Percentiles rank a stretch among this genome's conserved stretches.
Conservation (phyloP, 306 rosid genomes). For the Acacia acuminata region DNA sequence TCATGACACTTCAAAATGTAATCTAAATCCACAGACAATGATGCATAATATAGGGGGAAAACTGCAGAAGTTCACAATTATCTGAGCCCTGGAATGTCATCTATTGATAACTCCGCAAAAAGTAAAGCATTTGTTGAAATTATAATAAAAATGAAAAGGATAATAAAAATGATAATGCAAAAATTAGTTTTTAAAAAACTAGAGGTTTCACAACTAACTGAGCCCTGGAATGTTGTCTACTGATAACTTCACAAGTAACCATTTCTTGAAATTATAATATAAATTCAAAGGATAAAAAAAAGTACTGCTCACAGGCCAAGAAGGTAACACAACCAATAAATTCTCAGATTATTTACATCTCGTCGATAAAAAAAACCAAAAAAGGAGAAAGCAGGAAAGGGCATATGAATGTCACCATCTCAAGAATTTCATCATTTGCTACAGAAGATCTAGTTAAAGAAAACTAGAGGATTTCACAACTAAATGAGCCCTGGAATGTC, state of each 20-base stretch:
- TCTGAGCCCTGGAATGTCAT: neutral
- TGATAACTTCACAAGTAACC: neutral
- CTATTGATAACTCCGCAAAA: too few relatives aligned
- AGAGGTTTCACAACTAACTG: neutral
- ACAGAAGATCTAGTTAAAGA: neutral
- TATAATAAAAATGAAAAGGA: too few relatives aligned
- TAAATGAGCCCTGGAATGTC: too few relatives aligned
- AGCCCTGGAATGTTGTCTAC: neutral
- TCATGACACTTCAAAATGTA: neutral
- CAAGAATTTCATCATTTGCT: slow-evolving; percentile 36
- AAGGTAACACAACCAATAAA: too few relatives aligned
- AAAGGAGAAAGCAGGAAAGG: neutral
- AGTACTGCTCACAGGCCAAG: too few relatives aligned
- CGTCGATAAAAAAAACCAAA: neutral
- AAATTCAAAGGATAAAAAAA: neutral
- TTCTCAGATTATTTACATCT: neutral
- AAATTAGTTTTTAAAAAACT: too few relatives aligned
- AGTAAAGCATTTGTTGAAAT: too few relatives aligned
- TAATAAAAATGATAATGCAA: too few relatives aligned
- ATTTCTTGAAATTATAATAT: neutral
- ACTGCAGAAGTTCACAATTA: neutral
- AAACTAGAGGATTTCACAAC: too few relatives aligned
- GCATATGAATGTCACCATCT: slow-evolving; percentile 21
- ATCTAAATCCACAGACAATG: neutral
- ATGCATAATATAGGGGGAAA: neutral